Percentiles rank a stretch among this genome's conserved stretches.
phyloP scores from a whole-genome alignment of 192 early-diverging fungal genomes.

The Coemansia furcata region DNA sequence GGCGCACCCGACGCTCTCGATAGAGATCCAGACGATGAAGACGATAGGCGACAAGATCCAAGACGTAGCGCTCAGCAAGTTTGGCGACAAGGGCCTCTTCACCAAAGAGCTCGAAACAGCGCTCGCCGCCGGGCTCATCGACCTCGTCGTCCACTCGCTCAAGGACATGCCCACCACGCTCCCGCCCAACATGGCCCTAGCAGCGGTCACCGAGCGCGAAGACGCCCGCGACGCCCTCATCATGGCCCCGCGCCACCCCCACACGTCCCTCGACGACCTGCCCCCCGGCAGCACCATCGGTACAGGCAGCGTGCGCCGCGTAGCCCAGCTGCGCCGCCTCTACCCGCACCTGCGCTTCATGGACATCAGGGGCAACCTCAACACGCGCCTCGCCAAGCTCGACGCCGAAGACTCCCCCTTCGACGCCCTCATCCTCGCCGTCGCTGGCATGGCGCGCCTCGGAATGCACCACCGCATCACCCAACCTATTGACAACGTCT shows the following conservation, averaged over 20 bases:
- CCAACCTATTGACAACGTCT: constrained; percentile 61
- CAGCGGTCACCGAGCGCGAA: constrained; percentile 81
- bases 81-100: constrained; percentile 88
- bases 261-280: constrained; percentile 59
- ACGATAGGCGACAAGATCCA: constrained; percentile 82
- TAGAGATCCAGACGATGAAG: constrained; percentile 61
- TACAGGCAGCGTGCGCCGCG: constrained; percentile 82
- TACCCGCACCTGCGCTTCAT: constrained; percentile 76
- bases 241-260: constrained; percentile 43
- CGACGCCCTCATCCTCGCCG: constrained; percentile 80
- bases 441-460: constrained; percentile 80
- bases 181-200: constrained; percentile 77
- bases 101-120: constrained; percentile 89
- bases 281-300: constrained; percentile 78
- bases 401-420: constrained; percentile 65
- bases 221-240: constrained; percentile 89
- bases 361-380: constrained; percentile 80
- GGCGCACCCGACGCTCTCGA: constrained; percentile 44
- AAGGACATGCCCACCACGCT: constrained; percentile 91
- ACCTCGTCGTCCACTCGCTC: constrained; percentile 90
- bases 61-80: constrained; percentile 79
- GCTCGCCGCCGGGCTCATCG: constrained; percentile 62
- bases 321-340: constrained; percentile 76
- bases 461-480: constrained; percentile 69
- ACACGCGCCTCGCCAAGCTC: constrained; percentile 85